Evolutionary conservation across 2,329 filamentous ascomycete genomes (phyloP), one percentile per base, ranked within the genome.

Genomic region (Gnomoniopsis smithogilvyi): DNA sequence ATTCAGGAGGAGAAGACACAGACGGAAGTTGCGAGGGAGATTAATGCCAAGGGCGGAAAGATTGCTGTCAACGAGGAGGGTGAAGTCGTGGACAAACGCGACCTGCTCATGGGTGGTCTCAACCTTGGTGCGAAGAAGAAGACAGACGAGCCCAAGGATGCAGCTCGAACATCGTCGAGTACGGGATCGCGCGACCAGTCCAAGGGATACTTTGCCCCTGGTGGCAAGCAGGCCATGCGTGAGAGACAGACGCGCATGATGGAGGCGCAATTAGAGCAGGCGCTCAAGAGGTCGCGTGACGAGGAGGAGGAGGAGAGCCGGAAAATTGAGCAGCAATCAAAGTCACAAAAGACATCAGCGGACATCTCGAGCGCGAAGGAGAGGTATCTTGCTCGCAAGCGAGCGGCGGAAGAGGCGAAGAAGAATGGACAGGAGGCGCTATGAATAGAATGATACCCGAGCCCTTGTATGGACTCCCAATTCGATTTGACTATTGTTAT

Each of bases 81-180:
- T 0, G 85, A 93, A 69, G 87, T 95, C 1, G 88, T 91, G 26
- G 91, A 96, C 70, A 94, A 92, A 77, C 81, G 90, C n/a, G 87
- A 95, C 70, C 77, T 95, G 10, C 81, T 96, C 7, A 81, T 78
- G 50, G 88, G 90, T 7, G 91, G 91, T 26, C 79, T 96, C 54
- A 96, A 96, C 66, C 75, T 95, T 19, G 81, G 81, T 52, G 77
- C 81, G 0, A 88, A 84, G 69, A 86, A 87, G 65, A 86, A 85
- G 70, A 67, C 70, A 11, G 75, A 80, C 58, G 70, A 71, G 17
- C 64, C 70, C 51, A 67, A 69, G 52, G 69, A 74, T 34, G 58
- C 69, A 22, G 65, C 67, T 21, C 67, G 66, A 3, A 65, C 69
- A 8, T 62, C 65, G 34, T 69, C 68, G 12, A 67, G 67, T 43